These are phyloP conservation scores for Neospora caninum DNA, from an alignment of 169 alveolate genomes.

Conservation along the genomic window DNA sequence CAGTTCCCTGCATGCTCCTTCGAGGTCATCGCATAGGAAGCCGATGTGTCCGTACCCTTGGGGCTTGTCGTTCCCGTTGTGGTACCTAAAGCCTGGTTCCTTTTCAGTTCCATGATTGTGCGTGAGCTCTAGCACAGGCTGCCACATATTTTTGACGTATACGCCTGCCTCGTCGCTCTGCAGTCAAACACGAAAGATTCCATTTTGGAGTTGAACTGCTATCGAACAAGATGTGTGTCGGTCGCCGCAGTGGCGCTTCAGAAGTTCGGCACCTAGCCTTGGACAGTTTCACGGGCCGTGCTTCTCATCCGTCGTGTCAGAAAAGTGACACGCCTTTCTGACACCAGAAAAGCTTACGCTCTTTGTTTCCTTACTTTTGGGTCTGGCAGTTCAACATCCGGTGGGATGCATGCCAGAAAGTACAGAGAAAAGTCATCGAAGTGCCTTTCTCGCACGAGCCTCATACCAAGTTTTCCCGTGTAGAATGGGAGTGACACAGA, in stretches of 20 bases:
- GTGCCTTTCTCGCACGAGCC: slow-evolving; percentile 46
- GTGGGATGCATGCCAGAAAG: slow-evolving; percentile 61
- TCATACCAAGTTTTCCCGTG: slow-evolving; percentile 73
- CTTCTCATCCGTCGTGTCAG: background rate
- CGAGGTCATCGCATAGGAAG: slow-evolving; percentile 77
- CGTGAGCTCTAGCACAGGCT: slow-evolving; percentile 77
- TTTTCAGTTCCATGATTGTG: slow-evolving; percentile 82
- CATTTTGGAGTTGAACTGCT: background rate
- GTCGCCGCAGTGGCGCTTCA: no score
- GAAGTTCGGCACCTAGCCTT: no score
- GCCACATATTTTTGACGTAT: slow-evolving; percentile 71
- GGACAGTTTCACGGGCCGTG: background rate
- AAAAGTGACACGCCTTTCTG: no score
- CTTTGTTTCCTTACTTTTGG: slow-evolving; percentile 1
- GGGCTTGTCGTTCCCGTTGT: slow-evolving; percentile 76
- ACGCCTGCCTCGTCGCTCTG: slow-evolving; percentile 68
- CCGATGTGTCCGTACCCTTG: slow-evolving; percentile 83
- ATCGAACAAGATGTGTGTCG: no score
- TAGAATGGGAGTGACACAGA: slow-evolving; percentile 73
- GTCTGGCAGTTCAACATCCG: slow-evolving; percentile 49
- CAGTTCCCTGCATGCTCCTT: slow-evolving; percentile 72
- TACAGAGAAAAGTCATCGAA: slow-evolving; percentile 57
- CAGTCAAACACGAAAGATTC: background rate
- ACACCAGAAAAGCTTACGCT: no score
- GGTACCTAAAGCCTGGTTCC: slow-evolving; percentile 71